A percentile compares a stretch with the other conserved stretches of the same genome.
Conservation (phyloP, 2,329 filamentous ascomycete genomes). For the Metarhizium robertsii region DNA sequence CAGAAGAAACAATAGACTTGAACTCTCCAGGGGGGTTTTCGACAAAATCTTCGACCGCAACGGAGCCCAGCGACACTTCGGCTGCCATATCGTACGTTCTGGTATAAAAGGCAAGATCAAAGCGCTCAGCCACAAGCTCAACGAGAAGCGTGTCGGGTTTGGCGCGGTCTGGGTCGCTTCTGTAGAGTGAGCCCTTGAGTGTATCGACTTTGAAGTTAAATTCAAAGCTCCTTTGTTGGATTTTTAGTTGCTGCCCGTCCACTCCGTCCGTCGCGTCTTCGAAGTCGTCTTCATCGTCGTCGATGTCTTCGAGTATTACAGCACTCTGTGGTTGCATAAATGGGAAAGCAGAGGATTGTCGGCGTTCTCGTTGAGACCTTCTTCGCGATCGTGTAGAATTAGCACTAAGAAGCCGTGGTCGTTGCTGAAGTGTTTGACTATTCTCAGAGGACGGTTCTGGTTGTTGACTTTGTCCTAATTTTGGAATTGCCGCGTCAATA, state of each 20-base stretch:
- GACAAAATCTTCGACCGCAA: conserved; percentile 91
- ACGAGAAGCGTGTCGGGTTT: conserved; percentile 76
- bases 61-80: conserved; percentile 75
- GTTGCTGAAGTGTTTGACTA: conserved; percentile 15
- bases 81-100: conserved; percentile 88
- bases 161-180: conserved; percentile 68
- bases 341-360: conserved; percentile 63
- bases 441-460: conserved; percentile 16
- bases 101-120: conserved; percentile 79
- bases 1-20: conserved; percentile 92
- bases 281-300: conserved; percentile 57
- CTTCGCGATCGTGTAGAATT: conserved; percentile 36
- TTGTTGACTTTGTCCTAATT: conserved; percentile 44
- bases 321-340: conserved; percentile 64
- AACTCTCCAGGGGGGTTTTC: conserved; percentile 84
- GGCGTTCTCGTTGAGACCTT: conserved; percentile 37
- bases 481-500: conserved; percentile 90
- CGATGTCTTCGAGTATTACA: conserved; percentile 70
- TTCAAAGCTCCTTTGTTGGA: conserved; percentile 88
- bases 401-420: conserved; percentile 37
- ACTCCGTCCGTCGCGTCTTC: conserved; percentile 55
- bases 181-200: conserved; percentile 84
- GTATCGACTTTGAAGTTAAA: conserved; percentile 95
- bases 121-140: conserved; percentile 82
- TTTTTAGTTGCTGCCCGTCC: conserved; percentile 50